Conservation (phyloP, 139 green algal species). For the Asterochloris sp. region DNA sequence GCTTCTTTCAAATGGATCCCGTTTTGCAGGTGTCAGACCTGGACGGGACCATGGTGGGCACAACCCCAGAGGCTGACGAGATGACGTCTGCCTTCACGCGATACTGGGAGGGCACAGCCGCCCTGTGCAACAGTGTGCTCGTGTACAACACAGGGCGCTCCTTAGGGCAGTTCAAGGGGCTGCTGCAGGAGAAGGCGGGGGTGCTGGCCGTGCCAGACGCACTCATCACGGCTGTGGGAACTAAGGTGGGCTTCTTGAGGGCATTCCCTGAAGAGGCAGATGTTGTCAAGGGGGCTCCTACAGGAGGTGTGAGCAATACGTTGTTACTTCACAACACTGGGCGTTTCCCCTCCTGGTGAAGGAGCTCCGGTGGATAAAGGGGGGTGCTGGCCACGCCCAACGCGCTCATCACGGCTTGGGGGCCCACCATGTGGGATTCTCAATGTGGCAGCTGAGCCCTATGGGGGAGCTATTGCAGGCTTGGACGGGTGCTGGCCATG, state of each 20-base stretch:
- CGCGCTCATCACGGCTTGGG: no score
- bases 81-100: conserved; percentile 52
- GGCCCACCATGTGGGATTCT: no score
- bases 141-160: conserved; percentile 83
- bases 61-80: conserved; percentile 36
- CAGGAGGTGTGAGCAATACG: no score
- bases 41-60: conserved; percentile 85
- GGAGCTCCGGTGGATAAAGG: no score
- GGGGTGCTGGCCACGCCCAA: no score
- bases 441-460: no score
- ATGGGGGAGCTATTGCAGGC: no score
- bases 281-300: no score
- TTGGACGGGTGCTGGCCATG: no score
- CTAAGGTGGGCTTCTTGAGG: conserved; percentile 54
- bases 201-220: conserved; percentile 75
- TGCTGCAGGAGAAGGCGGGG: conserved; percentile 64
- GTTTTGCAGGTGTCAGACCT: conserved; percentile 67
- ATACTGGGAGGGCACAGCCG: conserved; percentile 77
- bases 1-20: neutral
- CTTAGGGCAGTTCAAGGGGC: conserved; percentile 69
- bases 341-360: no score
- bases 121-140: conserved; percentile 63
- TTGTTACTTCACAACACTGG: no score
- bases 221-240: conserved; percentile 85
- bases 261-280: no score